Evolutionary conservation across 2,329 filamentous ascomycete genomes (phyloP).

Genomic region (Cordyceps fumosorosea): DNA sequence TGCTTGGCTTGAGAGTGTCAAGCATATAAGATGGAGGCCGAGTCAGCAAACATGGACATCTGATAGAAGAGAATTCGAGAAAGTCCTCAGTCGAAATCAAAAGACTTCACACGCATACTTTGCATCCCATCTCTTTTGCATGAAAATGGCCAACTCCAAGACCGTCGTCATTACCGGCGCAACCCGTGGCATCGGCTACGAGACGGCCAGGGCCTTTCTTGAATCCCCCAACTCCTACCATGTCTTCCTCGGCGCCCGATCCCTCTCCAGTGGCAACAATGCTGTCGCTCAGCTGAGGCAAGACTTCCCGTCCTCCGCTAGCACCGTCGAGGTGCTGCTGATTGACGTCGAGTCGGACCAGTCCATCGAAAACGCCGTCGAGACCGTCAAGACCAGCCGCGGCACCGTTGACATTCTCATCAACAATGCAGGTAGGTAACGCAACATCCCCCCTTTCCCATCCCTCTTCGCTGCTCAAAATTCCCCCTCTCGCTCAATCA

Average conservation of each 20-base stretch:
- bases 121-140: background rate
- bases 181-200: constrained; percentile 56
- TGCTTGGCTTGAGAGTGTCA: background rate
- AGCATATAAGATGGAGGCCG: background rate
- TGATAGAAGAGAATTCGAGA: no score
- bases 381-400: constrained; percentile 33
- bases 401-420: constrained; percentile 46
- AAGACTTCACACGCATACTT: background rate
- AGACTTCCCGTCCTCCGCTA: constrained; percentile 34
- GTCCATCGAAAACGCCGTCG: constrained; percentile 41
- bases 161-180: constrained; percentile 50
- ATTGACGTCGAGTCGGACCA: constrained; percentile 48
- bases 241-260: constrained; percentile 49
- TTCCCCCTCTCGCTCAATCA: no score
- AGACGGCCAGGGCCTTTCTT: constrained; percentile 48
- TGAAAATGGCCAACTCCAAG: constrained; percentile 13
- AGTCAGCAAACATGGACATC: no score
- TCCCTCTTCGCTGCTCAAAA: background rate
- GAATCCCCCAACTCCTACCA: constrained; percentile 41
- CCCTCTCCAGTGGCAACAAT: constrained; percentile 40
- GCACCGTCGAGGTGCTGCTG: constrained; percentile 39
- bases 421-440: constrained; percentile 48
- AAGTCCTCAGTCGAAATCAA: no score
- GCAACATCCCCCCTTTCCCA: background rate
- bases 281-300: constrained; percentile 36